phyloP scores from a whole-genome alignment of 805 yeast species.

The Ogataea ganodermae region DNA sequence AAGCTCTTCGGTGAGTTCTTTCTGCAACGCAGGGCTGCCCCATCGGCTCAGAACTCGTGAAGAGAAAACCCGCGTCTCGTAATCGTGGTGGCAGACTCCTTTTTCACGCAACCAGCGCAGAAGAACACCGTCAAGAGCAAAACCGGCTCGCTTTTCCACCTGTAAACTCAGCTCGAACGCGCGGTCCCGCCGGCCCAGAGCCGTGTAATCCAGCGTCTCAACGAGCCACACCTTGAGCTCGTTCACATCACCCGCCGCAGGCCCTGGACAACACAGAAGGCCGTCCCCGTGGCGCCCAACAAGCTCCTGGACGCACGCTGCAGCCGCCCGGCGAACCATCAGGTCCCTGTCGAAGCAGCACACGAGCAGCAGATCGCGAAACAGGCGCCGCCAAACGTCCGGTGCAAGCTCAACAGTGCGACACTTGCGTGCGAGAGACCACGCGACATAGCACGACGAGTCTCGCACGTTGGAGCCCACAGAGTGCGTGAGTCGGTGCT shows the following conservation, averaged over 20 bases:
- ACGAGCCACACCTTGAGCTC: conserved; percentile 50
- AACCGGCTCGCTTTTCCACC: conserved; percentile 7
- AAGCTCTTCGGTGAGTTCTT: neutral
- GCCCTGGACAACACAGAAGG: neutral
- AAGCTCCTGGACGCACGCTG: conserved; percentile 86
- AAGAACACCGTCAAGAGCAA: conserved; percentile 28
- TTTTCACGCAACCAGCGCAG: conserved; percentile 35
- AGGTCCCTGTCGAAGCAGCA: conserved; percentile 74
- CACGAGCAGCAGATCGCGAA: conserved; percentile 47
- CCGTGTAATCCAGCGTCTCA: conserved; percentile 57
- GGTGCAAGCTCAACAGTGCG: conserved; percentile 21
- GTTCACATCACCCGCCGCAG: conserved; percentile 28
- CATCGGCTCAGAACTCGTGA: conserved; percentile 37
- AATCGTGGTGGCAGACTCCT: conserved; percentile 41
- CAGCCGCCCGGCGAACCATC: conserved; percentile 73
- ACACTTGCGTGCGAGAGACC: conserved; percentile 65
- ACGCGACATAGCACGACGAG: conserved; percentile 79
- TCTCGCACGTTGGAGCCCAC: conserved; percentile 76
- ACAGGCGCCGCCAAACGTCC: conserved; percentile 21
- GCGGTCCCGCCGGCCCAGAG: conserved; percentile 44
- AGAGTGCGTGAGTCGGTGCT: conserved; percentile 49
- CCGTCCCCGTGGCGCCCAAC: conserved; percentile 71
- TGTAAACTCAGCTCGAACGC: conserved; percentile 36
- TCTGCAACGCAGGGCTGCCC: neutral
- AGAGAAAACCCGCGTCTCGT: conserved; percentile 44